phyloP scores from a whole-genome alignment of 306 rosid species.

The Phaseolus lunatus region DNA sequence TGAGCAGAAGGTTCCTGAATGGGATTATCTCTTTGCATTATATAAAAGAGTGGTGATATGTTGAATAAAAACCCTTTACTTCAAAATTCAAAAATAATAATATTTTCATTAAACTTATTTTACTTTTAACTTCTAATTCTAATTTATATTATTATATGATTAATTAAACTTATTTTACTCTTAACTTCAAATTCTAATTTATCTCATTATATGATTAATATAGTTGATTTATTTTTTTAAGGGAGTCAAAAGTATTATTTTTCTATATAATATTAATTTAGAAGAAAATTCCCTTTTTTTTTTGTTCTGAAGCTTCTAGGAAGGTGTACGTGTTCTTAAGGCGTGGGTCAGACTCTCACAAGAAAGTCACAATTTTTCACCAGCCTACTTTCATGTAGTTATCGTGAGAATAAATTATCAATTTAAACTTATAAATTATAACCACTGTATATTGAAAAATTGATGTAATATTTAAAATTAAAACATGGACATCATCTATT shows the following conservation, averaged over 20 bases:
- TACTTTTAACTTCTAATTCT: too few relatives aligned
- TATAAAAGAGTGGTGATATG: too few relatives aligned
- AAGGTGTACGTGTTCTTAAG: background rate
- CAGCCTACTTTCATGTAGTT: background rate
- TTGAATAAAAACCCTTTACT: too few relatives aligned
- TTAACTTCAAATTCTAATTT: too few relatives aligned
- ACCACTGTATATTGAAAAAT: background rate
- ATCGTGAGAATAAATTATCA: background rate
- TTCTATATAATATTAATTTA: background rate
- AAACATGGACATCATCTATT: background rate
- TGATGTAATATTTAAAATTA: background rate
- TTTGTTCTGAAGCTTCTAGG: conserved; percentile 40
- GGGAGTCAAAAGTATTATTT: too few relatives aligned
- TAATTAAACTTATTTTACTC: too few relatives aligned
- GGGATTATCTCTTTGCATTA: background rate
- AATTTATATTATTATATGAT: too few relatives aligned
- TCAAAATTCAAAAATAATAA: too few relatives aligned
- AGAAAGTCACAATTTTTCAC: background rate
- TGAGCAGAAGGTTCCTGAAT: background rate
- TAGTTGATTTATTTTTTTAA: too few relatives aligned
- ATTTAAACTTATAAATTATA: background rate
- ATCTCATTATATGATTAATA: too few relatives aligned
- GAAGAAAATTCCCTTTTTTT: background rate
- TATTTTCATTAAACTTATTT: too few relatives aligned
- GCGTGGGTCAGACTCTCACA: background rate